Conservation (phyloP, 305 asterid genomes). For the Ruellia speciosa region DNA sequence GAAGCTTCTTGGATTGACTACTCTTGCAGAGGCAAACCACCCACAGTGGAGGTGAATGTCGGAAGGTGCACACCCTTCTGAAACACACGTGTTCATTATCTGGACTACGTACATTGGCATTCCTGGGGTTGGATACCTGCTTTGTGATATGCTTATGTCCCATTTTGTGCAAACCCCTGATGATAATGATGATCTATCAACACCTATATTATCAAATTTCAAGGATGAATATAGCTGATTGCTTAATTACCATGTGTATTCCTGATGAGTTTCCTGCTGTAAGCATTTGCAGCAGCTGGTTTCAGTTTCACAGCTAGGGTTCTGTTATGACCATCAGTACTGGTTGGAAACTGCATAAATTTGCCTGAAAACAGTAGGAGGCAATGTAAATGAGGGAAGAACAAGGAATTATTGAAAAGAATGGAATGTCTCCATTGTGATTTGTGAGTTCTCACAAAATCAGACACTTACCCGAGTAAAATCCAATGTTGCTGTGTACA, state of each 20-base stretch:
- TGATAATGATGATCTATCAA: too few species aligned
- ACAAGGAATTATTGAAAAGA: constrained; percentile 3
- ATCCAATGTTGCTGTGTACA: constrained; percentile 23
- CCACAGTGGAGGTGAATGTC: constrained; percentile 50
- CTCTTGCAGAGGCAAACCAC: constrained; percentile 57
- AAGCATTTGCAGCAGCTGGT: too few species aligned
- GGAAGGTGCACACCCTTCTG: constrained; percentile 40
- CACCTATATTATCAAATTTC: too few species aligned
- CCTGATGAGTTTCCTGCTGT: too few species aligned
- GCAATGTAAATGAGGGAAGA: not conserved
- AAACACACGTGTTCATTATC: constrained; percentile 48
- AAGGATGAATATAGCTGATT: too few species aligned
- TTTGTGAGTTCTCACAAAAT: not conserved
- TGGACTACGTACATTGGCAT: constrained; percentile 54
- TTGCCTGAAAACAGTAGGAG: too few species aligned
- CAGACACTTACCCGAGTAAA: constrained; percentile 25
- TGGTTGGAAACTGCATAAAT: too few species aligned
- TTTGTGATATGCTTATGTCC: constrained; percentile 56
- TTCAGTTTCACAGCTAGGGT: too few species aligned
- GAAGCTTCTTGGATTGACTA: constrained; percentile 46
- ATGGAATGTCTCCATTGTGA: too few species aligned
- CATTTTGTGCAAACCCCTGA: constrained; percentile 37
- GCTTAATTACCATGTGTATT: too few species aligned
- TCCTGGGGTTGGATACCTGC: constrained; percentile 43
- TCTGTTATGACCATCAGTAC: too few species aligned